phyloP scores from a whole-genome alignment of 2,329 filamentous ascomycete genomes.

The Neofusicoccum sp. region DNA sequence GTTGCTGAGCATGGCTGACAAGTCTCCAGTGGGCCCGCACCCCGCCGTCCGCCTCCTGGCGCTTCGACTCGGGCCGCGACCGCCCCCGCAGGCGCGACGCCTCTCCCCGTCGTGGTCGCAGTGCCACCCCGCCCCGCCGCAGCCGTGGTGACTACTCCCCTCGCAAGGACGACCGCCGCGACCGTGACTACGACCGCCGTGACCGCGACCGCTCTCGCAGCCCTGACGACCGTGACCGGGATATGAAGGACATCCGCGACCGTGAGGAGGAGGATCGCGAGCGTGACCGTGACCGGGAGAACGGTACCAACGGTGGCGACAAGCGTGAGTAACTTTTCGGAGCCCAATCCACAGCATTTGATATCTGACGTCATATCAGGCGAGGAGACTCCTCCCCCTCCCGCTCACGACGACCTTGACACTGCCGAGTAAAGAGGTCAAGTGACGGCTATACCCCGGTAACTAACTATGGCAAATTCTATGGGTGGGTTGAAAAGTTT shows the following conservation, averaged over 20 bases:
- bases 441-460: neutral
- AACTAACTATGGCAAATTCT: slow-evolving; percentile 12
- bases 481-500: slow-evolving; percentile 13
- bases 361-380: slow-evolving; percentile 20
- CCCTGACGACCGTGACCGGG: slow-evolving; percentile 60
- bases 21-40: slow-evolving; percentile 88
- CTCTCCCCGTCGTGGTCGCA: slow-evolving; percentile 47
- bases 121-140: slow-evolving; percentile 54
- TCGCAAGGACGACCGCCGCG: slow-evolving; percentile 81
- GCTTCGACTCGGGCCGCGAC: slow-evolving; percentile 83
- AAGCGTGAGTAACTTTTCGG: slow-evolving; percentile 63
- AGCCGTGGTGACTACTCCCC: slow-evolving; percentile 73
- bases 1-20: slow-evolving; percentile 22
- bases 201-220: slow-evolving; percentile 73
- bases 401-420: slow-evolving; percentile 90
- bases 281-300: slow-evolving; percentile 62
- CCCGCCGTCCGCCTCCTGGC: slow-evolving; percentile 95
- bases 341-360: slow-evolving; percentile 29
- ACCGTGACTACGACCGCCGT: slow-evolving; percentile 67
- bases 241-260: slow-evolving; percentile 53
- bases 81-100: slow-evolving; percentile 71
- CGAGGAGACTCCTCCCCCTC: slow-evolving; percentile 57
- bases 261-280: slow-evolving; percentile 55
- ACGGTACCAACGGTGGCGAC: slow-evolving; percentile 79
- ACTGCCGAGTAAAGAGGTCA: slow-evolving; percentile 50